Conservation (phyloP, 495 filamentous ascomycete species). For the Trichoderma erinaceum region DNA sequence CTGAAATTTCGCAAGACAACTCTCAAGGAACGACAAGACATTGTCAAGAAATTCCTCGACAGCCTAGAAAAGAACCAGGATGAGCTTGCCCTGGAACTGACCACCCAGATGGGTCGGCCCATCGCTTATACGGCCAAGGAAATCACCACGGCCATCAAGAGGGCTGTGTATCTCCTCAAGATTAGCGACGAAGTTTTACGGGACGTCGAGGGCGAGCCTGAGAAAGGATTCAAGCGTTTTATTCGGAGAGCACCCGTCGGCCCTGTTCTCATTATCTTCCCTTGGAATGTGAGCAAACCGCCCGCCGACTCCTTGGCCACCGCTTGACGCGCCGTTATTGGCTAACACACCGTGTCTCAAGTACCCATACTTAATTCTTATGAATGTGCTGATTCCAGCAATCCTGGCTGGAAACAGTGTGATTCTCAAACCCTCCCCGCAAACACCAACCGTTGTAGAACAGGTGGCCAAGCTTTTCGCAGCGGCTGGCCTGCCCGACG, state of each 20-base stretch:
- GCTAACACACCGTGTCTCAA: slow-evolving; percentile 27
- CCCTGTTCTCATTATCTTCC: slow-evolving; percentile 79
- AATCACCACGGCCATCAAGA: slow-evolving; percentile 70
- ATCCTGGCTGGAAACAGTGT: slow-evolving; percentile 81
- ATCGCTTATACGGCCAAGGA: slow-evolving; percentile 79
- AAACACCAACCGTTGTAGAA: slow-evolving; percentile 86
- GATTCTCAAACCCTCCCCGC: slow-evolving; percentile 87
- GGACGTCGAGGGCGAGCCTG: slow-evolving; percentile 70
- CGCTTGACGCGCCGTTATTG: neutral
- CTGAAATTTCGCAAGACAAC: slow-evolving; percentile 57
- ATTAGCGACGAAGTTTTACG: slow-evolving; percentile 65
- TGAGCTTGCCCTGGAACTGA: slow-evolving; percentile 76
- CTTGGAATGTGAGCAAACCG: slow-evolving; percentile 73
- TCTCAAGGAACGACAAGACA: slow-evolving; percentile 62
- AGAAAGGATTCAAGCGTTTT: slow-evolving; percentile 82
- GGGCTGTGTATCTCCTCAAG: slow-evolving; percentile 74
- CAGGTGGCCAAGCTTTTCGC: slow-evolving; percentile 67
- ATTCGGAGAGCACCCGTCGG: slow-evolving; percentile 83
- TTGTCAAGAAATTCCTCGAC: slow-evolving; percentile 68
- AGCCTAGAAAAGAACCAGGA: slow-evolving; percentile 63
- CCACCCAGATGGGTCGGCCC: slow-evolving; percentile 90
- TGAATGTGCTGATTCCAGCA: slow-evolving; percentile 86
- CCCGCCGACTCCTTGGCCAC: neutral
- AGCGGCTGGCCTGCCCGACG: slow-evolving; percentile 69
- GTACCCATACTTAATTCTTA: slow-evolving; percentile 89